Evolutionary conservation across 257 asterid genomes (phyloP), one percentile per base, ranked within the genome.

Genomic region (Solanum sparsipilum): DNA sequence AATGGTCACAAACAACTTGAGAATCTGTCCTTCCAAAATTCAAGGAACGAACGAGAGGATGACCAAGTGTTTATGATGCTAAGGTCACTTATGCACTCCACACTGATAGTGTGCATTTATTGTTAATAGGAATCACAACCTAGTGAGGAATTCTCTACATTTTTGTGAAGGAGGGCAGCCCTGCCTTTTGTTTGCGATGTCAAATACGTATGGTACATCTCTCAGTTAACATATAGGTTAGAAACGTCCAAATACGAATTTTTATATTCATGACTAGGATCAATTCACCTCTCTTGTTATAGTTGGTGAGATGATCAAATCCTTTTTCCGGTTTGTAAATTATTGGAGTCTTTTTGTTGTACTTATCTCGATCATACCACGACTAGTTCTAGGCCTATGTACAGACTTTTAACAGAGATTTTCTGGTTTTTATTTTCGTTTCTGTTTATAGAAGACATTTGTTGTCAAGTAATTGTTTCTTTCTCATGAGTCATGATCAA

Each of bases 1-100:
- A 90, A 88, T 78, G 88, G 79, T 88, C 72, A n/a, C 84, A 88
- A 78, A 84, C 86, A 91, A 86, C 86, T 58, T 81, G 58, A 31
- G 32, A 73, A 21, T 85, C 81, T 86, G 63, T 85, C 78, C 84
- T 79, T 23, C 58, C 31, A 29, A 9, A 44, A 12, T 9, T 79
- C 5, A 18, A 81, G 85, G 68, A 81, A 44, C 10, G 2, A 82
- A 82, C 21, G 3, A 82, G 85, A 25, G 48, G 35, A 78, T 38
- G n/a, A 58, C 85, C 83, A 46, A 39, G 72, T 60, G 6, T 73
- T 39, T 15, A 36, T 56, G 82, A 27, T 58, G 83, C 39, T 83
- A 13, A 23, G 84, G 25, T 73, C 70, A 56, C 65, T 56, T 56
- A 16, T 52, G 60, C 60, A 52, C 60, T 52, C 60, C 60, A 52